Percentiles rank a stretch among this genome's conserved stretches.
These are phyloP conservation scores for Hypoxylon sp. DNA, from an alignment of 2,329 filamentous ascomycete species.

Conservation along the genomic window DNA sequence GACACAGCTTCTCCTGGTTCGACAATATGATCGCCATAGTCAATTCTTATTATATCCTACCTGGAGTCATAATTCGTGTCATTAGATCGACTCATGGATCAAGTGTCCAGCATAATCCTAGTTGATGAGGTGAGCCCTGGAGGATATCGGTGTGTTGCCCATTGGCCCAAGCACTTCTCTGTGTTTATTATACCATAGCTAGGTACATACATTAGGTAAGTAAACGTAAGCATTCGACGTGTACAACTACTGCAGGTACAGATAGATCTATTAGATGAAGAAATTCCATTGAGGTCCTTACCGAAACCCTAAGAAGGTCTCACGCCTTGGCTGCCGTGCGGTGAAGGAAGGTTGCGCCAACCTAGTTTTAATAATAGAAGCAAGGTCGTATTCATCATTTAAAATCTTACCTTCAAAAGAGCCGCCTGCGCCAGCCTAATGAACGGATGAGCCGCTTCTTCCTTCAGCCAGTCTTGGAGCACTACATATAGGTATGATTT, in stretches of 20 bases:
- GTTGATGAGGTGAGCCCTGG: constrained; percentile 15
- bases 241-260: neutral
- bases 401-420: constrained; percentile 28
- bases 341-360: constrained; percentile 14
- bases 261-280: neutral
- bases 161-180: too few species aligned
- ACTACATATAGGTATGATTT: constrained; percentile 13
- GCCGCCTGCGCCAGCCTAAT: constrained; percentile 20
- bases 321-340: constrained; percentile 2
- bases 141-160: constrained; percentile 21
- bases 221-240: neutral
- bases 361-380: constrained; percentile 35
- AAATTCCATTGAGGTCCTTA: neutral
- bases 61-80: constrained; percentile 20
- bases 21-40: constrained; percentile 13
- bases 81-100: constrained; percentile 37
- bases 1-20: constrained; percentile 15
- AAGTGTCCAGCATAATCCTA: constrained; percentile 20
- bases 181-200: neutral
- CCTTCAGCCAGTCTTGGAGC: constrained; percentile 21
- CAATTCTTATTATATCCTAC: constrained; percentile 10
- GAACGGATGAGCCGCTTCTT: constrained; percentile 29
- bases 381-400: constrained; percentile 29
- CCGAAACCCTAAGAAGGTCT: neutral
- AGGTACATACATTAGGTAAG: neutral